Conservation (phyloP, 768 basidiomycete genomes). For the Sistotremastrum suecicum region DNA sequence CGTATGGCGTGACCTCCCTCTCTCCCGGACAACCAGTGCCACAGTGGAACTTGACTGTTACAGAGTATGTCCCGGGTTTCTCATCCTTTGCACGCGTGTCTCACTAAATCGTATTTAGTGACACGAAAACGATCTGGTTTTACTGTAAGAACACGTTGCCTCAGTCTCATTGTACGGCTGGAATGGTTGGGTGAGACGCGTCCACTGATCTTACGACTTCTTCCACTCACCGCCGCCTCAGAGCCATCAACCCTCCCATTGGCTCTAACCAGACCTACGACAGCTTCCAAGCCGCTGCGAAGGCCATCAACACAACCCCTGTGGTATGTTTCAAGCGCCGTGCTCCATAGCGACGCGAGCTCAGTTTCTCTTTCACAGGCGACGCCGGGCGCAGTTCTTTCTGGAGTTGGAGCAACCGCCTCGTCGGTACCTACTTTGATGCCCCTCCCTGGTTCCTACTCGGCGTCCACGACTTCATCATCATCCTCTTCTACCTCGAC, state of each 20-base stretch:
- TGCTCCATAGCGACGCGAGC: background rate
- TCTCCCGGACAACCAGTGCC: background rate
- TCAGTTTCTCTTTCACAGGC: background rate
- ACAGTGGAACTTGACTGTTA: slow-evolving; percentile 3
- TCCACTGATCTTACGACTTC: background rate
- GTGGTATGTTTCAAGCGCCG: background rate
- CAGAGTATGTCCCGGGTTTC: background rate
- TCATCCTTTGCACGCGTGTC: background rate
- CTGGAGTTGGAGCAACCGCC: slow-evolving; percentile 2
- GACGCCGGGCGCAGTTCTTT: background rate
- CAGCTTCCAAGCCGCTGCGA: background rate
- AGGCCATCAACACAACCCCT: background rate
- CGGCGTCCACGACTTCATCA: background rate
- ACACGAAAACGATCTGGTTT: slow-evolving; percentile 1
- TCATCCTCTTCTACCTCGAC: background rate
- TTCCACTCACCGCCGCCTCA: background rate
- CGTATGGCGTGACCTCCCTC: background rate
- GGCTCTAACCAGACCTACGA: background rate
- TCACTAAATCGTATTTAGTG: no score
- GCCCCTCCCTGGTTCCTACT: background rate
- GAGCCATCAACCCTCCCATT: slow-evolving; percentile 1
- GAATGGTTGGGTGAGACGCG: slow-evolving; percentile 4
- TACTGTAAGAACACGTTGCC: slow-evolving; percentile 2
- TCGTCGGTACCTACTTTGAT: background rate
- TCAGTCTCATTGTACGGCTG: background rate